Conservation (phyloP, 345 rosid species). For the Sonneratia alba region DNA sequence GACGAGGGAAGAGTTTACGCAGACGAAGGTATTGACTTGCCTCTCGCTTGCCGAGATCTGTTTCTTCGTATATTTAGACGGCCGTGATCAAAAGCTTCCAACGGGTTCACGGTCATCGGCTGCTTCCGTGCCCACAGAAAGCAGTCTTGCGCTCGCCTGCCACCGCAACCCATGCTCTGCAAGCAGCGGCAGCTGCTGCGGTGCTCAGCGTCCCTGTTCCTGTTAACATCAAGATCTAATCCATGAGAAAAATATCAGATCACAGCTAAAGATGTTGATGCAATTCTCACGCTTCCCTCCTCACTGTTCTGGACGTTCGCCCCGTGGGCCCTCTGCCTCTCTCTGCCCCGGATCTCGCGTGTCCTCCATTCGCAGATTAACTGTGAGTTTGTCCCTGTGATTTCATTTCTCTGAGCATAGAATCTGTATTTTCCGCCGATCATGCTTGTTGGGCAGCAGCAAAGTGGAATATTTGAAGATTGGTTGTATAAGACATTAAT, state of each 20-base stretch:
- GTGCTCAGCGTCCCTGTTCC: not conserved
- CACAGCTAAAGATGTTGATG: not conserved
- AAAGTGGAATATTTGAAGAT: not conserved
- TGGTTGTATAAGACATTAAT: not conserved
- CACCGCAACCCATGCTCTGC: not conserved
- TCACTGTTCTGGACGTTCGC: not conserved
- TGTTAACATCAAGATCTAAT: not conserved
- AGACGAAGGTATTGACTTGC: not conserved
- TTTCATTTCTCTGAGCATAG: not conserved
- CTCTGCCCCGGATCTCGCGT: not conserved
- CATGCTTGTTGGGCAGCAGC: not conserved
- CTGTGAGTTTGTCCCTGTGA: not conserved
- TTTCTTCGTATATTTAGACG: not conserved
- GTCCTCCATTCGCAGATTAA: not conserved
- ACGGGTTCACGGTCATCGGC: not conserved
- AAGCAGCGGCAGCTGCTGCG: not conserved
- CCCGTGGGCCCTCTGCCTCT: not conserved
- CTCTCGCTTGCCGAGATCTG: not conserved
- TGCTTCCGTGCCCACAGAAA: slow-evolving; percentile 1
- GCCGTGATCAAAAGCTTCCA: not conserved
- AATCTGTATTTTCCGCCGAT: not conserved
- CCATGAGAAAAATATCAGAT: not conserved
- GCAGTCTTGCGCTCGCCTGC: not conserved
- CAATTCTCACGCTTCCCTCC: not conserved
- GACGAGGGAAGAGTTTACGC: not conserved